These are phyloP conservation scores for Eucalyptus camaldulensis DNA, from an alignment of 345 rosid species.

Conservation along the genomic window DNA sequence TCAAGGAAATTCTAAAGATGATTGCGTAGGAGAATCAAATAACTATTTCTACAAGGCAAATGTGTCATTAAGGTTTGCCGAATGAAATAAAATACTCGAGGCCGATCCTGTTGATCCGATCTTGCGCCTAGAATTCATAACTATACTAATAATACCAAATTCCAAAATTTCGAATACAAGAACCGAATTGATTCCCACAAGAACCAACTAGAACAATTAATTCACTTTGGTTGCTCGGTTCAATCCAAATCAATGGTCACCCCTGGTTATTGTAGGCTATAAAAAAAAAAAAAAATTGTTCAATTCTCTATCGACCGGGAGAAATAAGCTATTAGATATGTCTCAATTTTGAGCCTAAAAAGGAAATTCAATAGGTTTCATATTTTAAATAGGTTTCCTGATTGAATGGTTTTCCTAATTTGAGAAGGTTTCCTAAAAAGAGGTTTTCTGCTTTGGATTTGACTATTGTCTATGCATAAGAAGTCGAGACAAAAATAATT, in stretches of 20 bases:
- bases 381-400: no score
- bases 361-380: no score
- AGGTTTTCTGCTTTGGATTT: no score
- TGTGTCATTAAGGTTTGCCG: neutral
- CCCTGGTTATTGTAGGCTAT: neutral
- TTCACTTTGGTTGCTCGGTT: rapidly evolving
- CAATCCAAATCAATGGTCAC: neutral
- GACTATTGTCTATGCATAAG: no score
- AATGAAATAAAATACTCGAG: neutral
- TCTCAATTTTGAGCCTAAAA: no score
- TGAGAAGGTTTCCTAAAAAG: no score
- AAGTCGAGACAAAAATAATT: no score
- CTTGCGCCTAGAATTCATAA: neutral
- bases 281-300: neutral
- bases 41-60: neutral
- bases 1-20: neutral
- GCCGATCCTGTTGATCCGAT: no score
- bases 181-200: rapidly evolving
- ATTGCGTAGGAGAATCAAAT: neutral
- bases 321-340: neutral
- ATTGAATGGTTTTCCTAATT: no score
- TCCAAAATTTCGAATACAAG: neutral
- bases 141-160: neutral
- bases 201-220: no score
- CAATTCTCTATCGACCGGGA: neutral